Evolutionary conservation across 805 yeast species (phyloP).

Genomic region (Kodamaea leandrae): DNA sequence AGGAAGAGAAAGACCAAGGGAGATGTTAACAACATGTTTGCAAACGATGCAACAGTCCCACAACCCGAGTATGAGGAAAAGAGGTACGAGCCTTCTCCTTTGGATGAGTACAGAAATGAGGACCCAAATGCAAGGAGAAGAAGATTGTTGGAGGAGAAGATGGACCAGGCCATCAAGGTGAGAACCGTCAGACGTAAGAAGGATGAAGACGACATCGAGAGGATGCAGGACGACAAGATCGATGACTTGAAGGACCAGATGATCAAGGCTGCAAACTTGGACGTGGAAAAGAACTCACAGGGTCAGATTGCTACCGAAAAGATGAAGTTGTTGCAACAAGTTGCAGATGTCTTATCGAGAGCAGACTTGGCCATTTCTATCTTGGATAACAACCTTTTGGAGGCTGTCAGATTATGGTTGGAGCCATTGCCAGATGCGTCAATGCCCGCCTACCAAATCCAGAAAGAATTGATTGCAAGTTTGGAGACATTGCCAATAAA

Average conservation of each 20-base stretch:
- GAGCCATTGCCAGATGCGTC: slow-evolving; percentile 98
- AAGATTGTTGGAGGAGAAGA: slow-evolving; percentile 73
- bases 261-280: slow-evolving; percentile 83
- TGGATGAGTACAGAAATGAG: slow-evolving; percentile 23
- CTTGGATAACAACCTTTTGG: slow-evolving; percentile 87
- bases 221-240: slow-evolving; percentile 90
- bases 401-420: slow-evolving; percentile 93
- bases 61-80: slow-evolving; percentile 5
- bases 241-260: slow-evolving; percentile 78
- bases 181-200: slow-evolving; percentile 58
- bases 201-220: slow-evolving; percentile 91
- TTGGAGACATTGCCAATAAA: slow-evolving; percentile 81
- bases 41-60: slow-evolving; percentile 4
- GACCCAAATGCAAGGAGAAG: slow-evolving; percentile 51
- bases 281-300: slow-evolving; percentile 57
- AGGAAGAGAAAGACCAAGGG: slow-evolving; percentile 20
- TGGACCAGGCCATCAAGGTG: slow-evolving; percentile 73
- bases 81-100: slow-evolving; percentile 10
- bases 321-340: slow-evolving; percentile 75
- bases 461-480: slow-evolving; percentile 77
- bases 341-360: slow-evolving; percentile 69
- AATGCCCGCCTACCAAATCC: slow-evolving; percentile 95
- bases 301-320: slow-evolving; percentile 74
- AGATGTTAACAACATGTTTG: slow-evolving; percentile 12
- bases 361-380: slow-evolving; percentile 88